Base-by-base conservation (phyloP, 2,329 filamentous ascomycete genomes). In the Curvularia lunata region DNA sequence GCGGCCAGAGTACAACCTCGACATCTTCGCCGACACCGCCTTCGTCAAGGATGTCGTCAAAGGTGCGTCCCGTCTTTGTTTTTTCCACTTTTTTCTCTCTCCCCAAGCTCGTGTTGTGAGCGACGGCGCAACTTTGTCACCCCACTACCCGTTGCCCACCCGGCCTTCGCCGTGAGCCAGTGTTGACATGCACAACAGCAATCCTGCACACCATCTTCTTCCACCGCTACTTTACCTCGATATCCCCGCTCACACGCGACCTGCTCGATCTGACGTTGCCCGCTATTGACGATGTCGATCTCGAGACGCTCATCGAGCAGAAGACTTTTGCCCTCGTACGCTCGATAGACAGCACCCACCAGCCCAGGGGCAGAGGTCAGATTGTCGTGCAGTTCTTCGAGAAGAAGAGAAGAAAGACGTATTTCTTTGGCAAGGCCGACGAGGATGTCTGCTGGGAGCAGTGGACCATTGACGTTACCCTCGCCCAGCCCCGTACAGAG, bases 121-220 rank as follows among this genome's bases (percentile, higher is more conserved):
- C n/a, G 32, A 12, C 53, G 48, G 54, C 54, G 42, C 54, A 34
- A 57, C 43, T 43, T 23, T 28, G 23, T 43, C 62, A 37, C 53
- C 54, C 48, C 38, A 58, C 56, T 32, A 48, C 55, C 32, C 49
- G 59, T 53, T 38, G 34, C 56, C 56, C 64, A 47, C 54, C 54
- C 45, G 48, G 48, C 27, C 37, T 27, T 45, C 18, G 19, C 57
- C 43, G 56, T 52, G 43, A 56, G 48, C 46, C 51, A 48, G 25
- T 43, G 53, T 52, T 64, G 48, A 70, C 53, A 27, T 37, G 18
- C 18, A 23, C 47, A 18, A 40, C 70, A 96, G 94, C 91, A 63
- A 91, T 97, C 75, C 85, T 98, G 48, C 93, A 97, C 78, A 96
- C 93, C 49, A 97, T 98, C 77, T 99, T 98, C 86, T 98, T 98